Conservation (phyloP, 139 green algal species). For the Picochlorum sp. region DNA sequence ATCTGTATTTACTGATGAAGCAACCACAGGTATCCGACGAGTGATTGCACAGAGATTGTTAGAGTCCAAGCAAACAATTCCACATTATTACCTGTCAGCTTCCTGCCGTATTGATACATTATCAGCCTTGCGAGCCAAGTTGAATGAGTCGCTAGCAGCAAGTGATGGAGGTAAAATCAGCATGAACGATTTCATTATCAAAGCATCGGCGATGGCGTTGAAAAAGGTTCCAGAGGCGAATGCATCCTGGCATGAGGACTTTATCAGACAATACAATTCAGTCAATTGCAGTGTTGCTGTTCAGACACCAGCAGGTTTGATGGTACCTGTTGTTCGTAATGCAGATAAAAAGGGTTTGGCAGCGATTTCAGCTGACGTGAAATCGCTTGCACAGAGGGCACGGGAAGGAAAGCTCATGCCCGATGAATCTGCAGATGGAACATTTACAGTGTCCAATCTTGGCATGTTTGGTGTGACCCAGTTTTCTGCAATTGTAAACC, state of each 20-base stretch:
- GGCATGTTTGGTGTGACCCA: conserved; percentile 90
- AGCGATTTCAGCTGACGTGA: conserved; percentile 63
- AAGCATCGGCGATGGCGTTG: conserved; percentile 73
- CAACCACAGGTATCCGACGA: conserved; percentile 65
- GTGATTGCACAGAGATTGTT: conserved; percentile 82
- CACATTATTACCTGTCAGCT: conserved; percentile 95
- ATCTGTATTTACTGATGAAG: conserved; percentile 53
- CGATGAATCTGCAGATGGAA: conserved; percentile 78
- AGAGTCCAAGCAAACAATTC: conserved; percentile 90
- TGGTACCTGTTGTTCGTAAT: conserved; percentile 81
- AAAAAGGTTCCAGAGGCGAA: conserved; percentile 73
- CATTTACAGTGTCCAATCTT: conserved; percentile 89
- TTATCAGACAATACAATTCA: conserved; percentile 78
- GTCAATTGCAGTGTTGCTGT: conserved; percentile 69
- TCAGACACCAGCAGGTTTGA: conserved; percentile 72
- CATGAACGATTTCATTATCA: conserved; percentile 97
- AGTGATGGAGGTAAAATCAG: conserved; percentile 68
- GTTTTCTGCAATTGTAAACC: conserved; percentile 96
- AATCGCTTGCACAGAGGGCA: conserved; percentile 64
- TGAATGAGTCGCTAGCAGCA: conserved; percentile 42
- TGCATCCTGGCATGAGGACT: conserved; percentile 73
- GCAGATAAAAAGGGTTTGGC: conserved; percentile 60
- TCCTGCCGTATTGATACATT: conserved; percentile 37
- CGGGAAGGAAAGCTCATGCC: conserved; percentile 81
- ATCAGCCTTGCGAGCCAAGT: conserved; percentile 34